phyloP scores from a whole-genome alignment of 176 grass and related monocot species.

The Carex pumila region DNA sequence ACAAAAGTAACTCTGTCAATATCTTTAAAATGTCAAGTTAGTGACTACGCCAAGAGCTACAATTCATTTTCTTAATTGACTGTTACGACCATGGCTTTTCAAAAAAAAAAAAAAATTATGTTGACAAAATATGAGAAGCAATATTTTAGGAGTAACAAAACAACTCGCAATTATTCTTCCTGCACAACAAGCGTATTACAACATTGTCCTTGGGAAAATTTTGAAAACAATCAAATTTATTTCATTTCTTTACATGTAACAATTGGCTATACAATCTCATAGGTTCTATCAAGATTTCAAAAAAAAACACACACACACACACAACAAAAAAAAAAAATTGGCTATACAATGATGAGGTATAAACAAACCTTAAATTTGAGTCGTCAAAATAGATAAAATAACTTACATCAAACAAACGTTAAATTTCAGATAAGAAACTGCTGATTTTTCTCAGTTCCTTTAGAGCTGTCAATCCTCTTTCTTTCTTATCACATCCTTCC shows the following conservation, averaged over 20 bases:
- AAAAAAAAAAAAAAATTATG: too few species aligned
- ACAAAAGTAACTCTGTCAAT: too few species aligned
- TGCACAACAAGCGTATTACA: neutral
- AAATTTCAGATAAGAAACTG: constrained; percentile 43
- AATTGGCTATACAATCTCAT: neutral
- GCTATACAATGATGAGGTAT: neutral
- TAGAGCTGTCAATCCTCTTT: constrained; percentile 30
- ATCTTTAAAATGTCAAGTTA: neutral
- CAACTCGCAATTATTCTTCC: neutral
- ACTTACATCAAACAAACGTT: neutral
- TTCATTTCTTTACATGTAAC: neutral
- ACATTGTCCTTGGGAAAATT: neutral
- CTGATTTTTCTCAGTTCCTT: constrained; percentile 72
- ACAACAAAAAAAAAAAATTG: neutral
- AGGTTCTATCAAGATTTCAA: too few species aligned
- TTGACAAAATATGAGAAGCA: too few species aligned
- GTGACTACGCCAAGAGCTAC: neutral
- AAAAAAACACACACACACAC: too few species aligned
- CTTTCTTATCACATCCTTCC: constrained; percentile 19
- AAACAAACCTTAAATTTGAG: neutral
- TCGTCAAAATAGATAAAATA: neutral
- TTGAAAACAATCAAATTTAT: neutral
- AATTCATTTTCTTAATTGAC: neutral
- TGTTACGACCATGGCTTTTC: too few species aligned
- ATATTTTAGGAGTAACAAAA: neutral